phyloP scores from a whole-genome alignment of 352 stramenopile species.

The Elongisporangium senticosum region DNA sequence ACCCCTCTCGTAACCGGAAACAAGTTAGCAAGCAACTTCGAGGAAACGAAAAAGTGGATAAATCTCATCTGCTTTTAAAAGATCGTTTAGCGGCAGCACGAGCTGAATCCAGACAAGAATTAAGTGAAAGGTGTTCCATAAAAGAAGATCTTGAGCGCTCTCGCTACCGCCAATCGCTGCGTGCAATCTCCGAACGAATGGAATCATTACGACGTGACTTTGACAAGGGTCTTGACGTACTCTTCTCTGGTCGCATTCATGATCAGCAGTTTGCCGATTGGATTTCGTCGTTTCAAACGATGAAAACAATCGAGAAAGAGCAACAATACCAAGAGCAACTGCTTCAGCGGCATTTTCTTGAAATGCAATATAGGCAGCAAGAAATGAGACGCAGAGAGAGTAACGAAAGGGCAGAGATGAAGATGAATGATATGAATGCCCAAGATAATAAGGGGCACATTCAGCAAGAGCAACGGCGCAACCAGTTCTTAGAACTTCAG shows the following conservation, averaged over 20 bases:
- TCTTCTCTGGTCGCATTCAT: slow-evolving; percentile 34
- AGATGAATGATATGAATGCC: slow-evolving; percentile 33
- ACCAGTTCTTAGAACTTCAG: slow-evolving; percentile 21
- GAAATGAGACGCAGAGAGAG: slow-evolving; percentile 29
- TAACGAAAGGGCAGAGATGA: slow-evolving; percentile 32
- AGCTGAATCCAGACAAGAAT: neutral
- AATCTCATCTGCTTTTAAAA: neutral
- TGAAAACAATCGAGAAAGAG: slow-evolving; percentile 40
- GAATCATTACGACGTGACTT: slow-evolving; percentile 30
- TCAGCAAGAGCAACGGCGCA: slow-evolving; percentile 24
- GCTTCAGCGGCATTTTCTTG: slow-evolving; percentile 32
- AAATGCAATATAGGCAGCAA: slow-evolving; percentile 40
- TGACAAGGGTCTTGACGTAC: slow-evolving; percentile 22
- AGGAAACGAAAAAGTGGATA: slow-evolving; percentile 6
- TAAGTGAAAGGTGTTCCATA: neutral
- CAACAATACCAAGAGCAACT: slow-evolving; percentile 24
- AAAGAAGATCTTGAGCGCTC: slow-evolving; percentile 6
- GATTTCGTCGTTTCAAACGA: slow-evolving; percentile 49
- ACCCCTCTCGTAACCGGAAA: neutral
- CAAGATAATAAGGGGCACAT: slow-evolving; percentile 17
- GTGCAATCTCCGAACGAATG: slow-evolving; percentile 12
- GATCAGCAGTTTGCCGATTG: slow-evolving; percentile 40
- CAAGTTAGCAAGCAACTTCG: slow-evolving; percentile 1
- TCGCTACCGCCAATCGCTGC: slow-evolving; percentile 21
- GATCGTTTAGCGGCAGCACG: slow-evolving; percentile 4